Percentiles rank a stretch among this genome's conserved stretches.
phyloP scores from a whole-genome alignment of 2,329 filamentous ascomycete genomes.

The Apiospora sp. region DNA sequence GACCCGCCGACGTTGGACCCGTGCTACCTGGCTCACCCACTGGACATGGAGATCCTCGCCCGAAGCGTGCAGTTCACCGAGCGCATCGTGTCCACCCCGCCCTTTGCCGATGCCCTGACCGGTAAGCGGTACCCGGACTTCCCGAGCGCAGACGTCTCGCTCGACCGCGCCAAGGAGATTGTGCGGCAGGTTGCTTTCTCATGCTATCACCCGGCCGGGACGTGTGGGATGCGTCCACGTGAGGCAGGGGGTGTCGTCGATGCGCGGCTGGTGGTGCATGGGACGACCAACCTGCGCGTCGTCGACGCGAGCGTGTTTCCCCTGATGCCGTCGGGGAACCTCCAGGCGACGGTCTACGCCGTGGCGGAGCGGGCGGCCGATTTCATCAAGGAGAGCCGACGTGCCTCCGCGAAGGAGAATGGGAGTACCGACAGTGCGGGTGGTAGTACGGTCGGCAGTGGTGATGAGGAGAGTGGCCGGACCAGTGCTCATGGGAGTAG shows the following conservation, averaged over 20 bases:
- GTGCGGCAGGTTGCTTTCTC: constrained; percentile 45
- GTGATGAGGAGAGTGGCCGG: not conserved
- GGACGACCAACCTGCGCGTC: constrained; percentile 29
- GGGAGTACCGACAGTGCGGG: not conserved
- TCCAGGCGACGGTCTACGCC: constrained; percentile 32
- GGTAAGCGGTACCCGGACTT: constrained; percentile 49
- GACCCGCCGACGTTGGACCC: constrained; percentile 61
- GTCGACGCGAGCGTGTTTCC: constrained; percentile 34
- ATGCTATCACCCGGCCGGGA: constrained; percentile 58
- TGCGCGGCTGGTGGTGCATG: constrained; percentile 29
- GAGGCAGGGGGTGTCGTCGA: constrained; percentile 32
- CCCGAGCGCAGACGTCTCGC: not conserved
- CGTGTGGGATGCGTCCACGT: constrained; percentile 43
- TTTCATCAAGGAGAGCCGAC: constrained; percentile 27
- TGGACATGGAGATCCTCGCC: constrained; percentile 62
- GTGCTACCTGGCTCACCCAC: constrained; percentile 61
- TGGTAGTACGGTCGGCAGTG: not conserved
- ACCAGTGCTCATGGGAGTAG: not conserved
- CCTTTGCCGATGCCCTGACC: constrained; percentile 51
- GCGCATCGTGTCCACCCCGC: constrained; percentile 44
- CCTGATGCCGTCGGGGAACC: constrained; percentile 30
- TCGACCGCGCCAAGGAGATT: constrained; percentile 47
- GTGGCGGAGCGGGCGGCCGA: constrained; percentile 33
- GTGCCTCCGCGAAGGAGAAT: not conserved
- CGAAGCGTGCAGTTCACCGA: constrained; percentile 53